A percentile compares a stretch with the other conserved stretches of the same genome.
Conservation (phyloP, 148 eudicot species). For the Amaranthus palmeri region DNA sequence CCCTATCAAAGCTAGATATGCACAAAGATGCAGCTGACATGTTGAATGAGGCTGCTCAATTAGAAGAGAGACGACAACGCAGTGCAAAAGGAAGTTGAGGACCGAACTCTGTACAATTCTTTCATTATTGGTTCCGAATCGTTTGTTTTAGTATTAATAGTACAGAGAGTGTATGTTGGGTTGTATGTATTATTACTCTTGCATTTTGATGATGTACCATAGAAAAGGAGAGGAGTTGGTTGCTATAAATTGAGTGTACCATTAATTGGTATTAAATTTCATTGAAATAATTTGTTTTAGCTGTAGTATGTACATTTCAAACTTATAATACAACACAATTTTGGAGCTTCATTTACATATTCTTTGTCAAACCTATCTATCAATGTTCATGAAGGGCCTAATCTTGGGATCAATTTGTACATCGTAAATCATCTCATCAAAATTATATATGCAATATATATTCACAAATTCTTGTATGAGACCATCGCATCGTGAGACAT, state of each 20-base stretch:
- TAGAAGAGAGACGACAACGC: conserved; percentile 66
- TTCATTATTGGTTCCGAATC: conserved; percentile 14
- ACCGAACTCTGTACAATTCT: conserved; percentile 20
- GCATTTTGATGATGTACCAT: conserved; percentile 15
- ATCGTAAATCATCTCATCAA: too few species aligned
- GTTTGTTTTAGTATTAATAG: conserved; percentile 19
- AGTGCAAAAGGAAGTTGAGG: conserved; percentile 31
- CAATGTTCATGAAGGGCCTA: too few species aligned
- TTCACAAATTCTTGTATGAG: too few species aligned
- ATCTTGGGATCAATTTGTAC: too few species aligned
- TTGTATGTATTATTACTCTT: conserved; percentile 20
- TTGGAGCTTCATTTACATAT: background rate
- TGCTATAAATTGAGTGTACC: conserved; percentile 13
- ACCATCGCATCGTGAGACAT: too few species aligned
- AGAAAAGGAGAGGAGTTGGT: conserved; percentile 11
- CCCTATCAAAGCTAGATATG: conserved; percentile 88
- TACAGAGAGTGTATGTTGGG: conserved; percentile 20
- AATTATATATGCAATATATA: too few species aligned
- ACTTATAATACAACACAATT: conserved; percentile 20
- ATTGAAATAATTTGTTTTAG: conserved; percentile 14
- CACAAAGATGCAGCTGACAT: conserved; percentile 88
- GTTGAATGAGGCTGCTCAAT: conserved; percentile 77
- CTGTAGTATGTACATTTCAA: conserved; percentile 10
- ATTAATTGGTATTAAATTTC: conserved; percentile 1
- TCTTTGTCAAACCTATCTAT: too few species aligned